These are phyloP conservation scores for Bretziella fagacearum DNA, from an alignment of 2,329 filamentous ascomycete species.

Conservation along the genomic window DNA sequence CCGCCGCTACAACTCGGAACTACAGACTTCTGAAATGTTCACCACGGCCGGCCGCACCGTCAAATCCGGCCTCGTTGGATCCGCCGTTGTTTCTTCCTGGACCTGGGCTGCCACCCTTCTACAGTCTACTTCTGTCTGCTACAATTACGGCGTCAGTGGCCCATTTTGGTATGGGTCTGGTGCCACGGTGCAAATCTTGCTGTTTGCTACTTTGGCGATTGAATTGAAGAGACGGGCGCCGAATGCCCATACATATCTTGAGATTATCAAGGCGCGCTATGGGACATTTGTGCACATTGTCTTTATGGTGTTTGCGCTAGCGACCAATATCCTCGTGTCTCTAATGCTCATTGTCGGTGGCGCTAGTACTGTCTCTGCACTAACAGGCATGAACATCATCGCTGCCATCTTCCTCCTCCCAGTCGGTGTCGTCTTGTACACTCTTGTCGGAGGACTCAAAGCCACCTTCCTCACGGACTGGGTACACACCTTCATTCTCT, in stretches of 20 bases:
- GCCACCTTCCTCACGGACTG: conserved; percentile 77
- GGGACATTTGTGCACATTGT: conserved; percentile 54
- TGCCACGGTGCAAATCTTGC: conserved; percentile 72
- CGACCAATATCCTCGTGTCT: conserved; percentile 76
- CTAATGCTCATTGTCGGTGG: conserved; percentile 80
- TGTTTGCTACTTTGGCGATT: conserved; percentile 82
- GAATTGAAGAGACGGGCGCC: conserved; percentile 75
- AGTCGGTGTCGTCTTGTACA: conserved; percentile 54
- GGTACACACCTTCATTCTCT: conserved; percentile 67
- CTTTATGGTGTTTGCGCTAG: conserved; percentile 66
- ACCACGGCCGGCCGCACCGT: conserved; percentile 75
- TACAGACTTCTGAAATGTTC: conserved; percentile 88
- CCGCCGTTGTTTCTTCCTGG: conserved; percentile 85
- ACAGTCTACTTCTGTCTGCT: conserved; percentile 66
- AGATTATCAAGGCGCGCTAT: conserved; percentile 69
- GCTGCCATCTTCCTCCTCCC: conserved; percentile 75
- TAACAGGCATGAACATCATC: conserved; percentile 38
- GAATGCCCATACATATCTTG: conserved; percentile 72
- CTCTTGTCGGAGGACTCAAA: conserved; percentile 63
- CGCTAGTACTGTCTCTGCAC: conserved; percentile 34
- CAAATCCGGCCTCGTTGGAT: conserved; percentile 74
- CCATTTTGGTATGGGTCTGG: conserved; percentile 45
- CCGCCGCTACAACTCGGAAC: conserved; percentile 44
- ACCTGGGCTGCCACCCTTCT: conserved; percentile 79
- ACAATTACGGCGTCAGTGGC: conserved; percentile 54